Evolutionary conservation across 306 rosid genomes (phyloP), one percentile per base, ranked within the genome.

Genomic region (Casuarina cunninghamiana): DNA sequence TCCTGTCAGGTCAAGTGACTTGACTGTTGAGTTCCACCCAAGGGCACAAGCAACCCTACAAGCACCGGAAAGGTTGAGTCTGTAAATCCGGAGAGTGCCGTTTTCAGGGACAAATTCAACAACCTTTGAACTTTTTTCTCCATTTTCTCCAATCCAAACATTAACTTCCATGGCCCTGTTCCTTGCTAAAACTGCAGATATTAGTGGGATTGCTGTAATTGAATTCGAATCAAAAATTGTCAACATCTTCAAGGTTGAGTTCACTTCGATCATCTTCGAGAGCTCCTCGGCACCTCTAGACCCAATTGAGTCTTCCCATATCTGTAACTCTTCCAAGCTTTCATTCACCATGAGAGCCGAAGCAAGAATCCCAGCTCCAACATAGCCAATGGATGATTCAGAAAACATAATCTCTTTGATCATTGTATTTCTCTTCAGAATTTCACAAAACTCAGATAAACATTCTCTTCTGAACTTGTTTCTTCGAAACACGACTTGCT

Each of bases 221-320:
- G 91, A 72, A 68, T 74, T 85, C 0, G 92, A 88, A 86, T 91
- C 92, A 8, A 91, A 96, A 76, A 96, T 93, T 44, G 96, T 91
- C 78, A 91, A 72, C 80, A 96, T 50, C 75, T 87, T 93, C 21
- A 90, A 84, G 67, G 89, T 88, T 63, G 98, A 84, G 82, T 93
- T 96, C 37, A 82, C 98, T 82, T 96, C 99, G 76, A 91, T 93
- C 97, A 93, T 95, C 88, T 91, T 91, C 6, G 98, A 93, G 57
- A 96, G 90, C 73, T 93, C 94, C 75, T 96, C 98, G 58, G 93
- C 88, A 10, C 99, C 99, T 78, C 80, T 90, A n/a, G 96, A 93
- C n/a, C 94, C 98, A 44, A 93, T 90, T 9, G 97, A 93, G 74
- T 96, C 98, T 74, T 93, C 99, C 99, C 98, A 93, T 77, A 96